Evolutionary conservation across 1,284 basidiomycete genomes (phyloP).

Genomic region (Melanopsichium pennsylvanicum): DNA sequence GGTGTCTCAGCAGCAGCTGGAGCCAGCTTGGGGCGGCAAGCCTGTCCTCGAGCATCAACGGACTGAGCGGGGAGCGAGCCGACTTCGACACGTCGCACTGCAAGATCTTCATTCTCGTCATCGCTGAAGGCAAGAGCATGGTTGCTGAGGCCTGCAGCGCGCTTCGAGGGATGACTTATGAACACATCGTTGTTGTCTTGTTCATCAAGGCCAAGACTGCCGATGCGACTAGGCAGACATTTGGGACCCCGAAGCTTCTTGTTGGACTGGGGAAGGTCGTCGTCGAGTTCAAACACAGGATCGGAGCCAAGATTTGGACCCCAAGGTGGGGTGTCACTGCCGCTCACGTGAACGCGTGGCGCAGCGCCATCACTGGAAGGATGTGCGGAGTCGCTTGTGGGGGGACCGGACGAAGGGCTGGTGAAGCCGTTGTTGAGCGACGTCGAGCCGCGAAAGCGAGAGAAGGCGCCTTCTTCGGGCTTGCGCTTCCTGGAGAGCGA

Average conservation of each 20-base stretch:
- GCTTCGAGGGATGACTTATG: conserved; percentile 32
- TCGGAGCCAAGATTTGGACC: conserved; percentile 45
- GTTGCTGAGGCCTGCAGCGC: conserved; percentile 46
- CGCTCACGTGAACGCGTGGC: conserved; percentile 51
- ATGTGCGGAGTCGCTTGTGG: conserved; percentile 40
- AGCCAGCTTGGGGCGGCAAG: conserved; percentile 17
- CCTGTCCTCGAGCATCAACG: conserved; percentile 31
- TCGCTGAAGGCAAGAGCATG: conserved; percentile 46
- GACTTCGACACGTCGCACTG: conserved; percentile 46
- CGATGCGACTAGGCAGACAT: conserved; percentile 38
- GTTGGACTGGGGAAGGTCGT: conserved; percentile 26
- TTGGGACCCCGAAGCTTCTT: conserved; percentile 47
- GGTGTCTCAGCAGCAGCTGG: conserved; percentile 17
- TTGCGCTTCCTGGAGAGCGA: conserved; percentile 38
- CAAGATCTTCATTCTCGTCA: conserved; percentile 43
- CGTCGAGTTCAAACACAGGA: conserved; percentile 41
- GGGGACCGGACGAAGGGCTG: conserved; percentile 39
- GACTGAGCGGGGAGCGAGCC: conserved; percentile 27
- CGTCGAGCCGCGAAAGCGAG: conserved; percentile 28
- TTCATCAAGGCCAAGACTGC: conserved; percentile 41
- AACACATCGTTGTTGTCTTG: conserved; percentile 29
- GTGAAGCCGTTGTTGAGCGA: conserved; percentile 37
- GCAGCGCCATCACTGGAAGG: conserved; percentile 39
- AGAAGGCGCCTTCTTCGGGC: conserved; percentile 36
- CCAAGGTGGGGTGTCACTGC: conserved; percentile 61